These are phyloP conservation scores for Alternaria sp. DNA, from an alignment of 2,329 filamentous ascomycete genomes.

Conservation along the genomic window DNA sequence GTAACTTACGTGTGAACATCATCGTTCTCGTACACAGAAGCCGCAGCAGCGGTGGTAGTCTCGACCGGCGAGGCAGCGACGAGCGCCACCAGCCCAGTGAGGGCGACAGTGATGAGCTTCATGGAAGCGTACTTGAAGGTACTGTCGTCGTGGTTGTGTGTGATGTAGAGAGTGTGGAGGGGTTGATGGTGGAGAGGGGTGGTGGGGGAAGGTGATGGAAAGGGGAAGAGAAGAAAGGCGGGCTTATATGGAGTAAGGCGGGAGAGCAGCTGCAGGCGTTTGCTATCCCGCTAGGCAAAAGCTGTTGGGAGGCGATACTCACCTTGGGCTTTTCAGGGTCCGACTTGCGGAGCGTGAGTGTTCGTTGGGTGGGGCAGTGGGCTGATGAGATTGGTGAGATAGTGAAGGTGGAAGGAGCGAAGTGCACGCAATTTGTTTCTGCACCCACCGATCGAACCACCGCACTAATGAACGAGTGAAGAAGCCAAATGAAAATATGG, in stretches of 20 bases:
- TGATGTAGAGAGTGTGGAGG: not conserved
- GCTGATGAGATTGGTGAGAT: not conserved
- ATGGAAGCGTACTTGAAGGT: not conserved
- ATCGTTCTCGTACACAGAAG: not conserved
- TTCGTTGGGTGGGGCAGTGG: not conserved
- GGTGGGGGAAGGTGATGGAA: not conserved
- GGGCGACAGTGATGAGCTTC: constrained; percentile 8
- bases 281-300: not conserved
- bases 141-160: not conserved
- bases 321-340: not conserved
- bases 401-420: constrained; percentile 1
- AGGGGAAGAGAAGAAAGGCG: not conserved
- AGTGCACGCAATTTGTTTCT: not conserved
- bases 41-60: not conserved
- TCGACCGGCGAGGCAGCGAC: not conserved
- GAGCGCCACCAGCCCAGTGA: constrained; percentile 8
- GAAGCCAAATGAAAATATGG: not conserved
- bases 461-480: not conserved
- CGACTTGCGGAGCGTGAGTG: not conserved
- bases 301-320: not conserved
- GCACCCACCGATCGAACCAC: not conserved
- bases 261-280: not conserved
- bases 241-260: not conserved
- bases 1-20: not conserved
- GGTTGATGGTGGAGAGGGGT: not conserved